Percentiles rank a stretch among this genome's conserved stretches.
phyloP scores from a whole-genome alignment of 208 protist species.

The Trypanosoma lewisi region DNA sequence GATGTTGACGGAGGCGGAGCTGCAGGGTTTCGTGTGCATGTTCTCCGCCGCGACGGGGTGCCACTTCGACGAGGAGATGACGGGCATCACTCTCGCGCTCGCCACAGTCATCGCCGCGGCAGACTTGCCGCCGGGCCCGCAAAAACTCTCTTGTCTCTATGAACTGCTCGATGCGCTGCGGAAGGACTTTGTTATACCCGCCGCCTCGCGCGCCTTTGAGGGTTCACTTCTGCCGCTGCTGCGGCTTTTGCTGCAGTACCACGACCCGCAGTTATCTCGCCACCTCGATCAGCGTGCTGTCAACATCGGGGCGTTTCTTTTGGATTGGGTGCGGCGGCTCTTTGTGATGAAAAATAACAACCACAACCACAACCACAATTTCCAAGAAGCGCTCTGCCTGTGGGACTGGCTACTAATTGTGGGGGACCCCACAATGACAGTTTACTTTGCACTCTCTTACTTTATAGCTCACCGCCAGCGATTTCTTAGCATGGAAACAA shows the following conservation, averaged over 20 bases:
- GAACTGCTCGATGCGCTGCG: slow-evolving; percentile 30
- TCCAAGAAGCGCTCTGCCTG: slow-evolving; percentile 34
- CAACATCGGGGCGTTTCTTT: slow-evolving; percentile 48
- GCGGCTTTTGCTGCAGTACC: slow-evolving; percentile 91
- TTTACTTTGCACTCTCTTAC: slow-evolving; percentile 70
- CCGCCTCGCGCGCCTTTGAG: slow-evolving; percentile 45
- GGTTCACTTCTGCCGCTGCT: slow-evolving; percentile 36
- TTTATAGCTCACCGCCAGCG: slow-evolving; percentile 54
- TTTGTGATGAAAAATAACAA: slow-evolving; percentile 47
- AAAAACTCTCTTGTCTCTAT: slow-evolving; percentile 23
- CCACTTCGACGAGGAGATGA: slow-evolving; percentile 41
- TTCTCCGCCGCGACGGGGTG: slow-evolving; percentile 42
- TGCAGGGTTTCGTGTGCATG: slow-evolving; percentile 38
- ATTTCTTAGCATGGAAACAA: slow-evolving; percentile 38
- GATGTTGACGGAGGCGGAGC: slow-evolving; percentile 26
- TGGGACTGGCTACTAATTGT: slow-evolving; percentile 81
- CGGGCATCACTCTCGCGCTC: slow-evolving; percentile 39
- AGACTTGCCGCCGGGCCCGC: slow-evolving; percentile 13
- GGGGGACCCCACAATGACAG: slow-evolving; percentile 60
- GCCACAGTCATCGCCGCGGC: slow-evolving; percentile 31
- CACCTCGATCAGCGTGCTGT: slow-evolving; percentile 80
- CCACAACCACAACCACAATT: no score
- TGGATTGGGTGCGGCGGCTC: slow-evolving; percentile 56
- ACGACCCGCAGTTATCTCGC: slow-evolving; percentile 73
- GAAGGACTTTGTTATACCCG: slow-evolving; percentile 45